phyloP scores from a whole-genome alignment of 176 grass and related monocot genomes.

The Typha latifolia region DNA sequence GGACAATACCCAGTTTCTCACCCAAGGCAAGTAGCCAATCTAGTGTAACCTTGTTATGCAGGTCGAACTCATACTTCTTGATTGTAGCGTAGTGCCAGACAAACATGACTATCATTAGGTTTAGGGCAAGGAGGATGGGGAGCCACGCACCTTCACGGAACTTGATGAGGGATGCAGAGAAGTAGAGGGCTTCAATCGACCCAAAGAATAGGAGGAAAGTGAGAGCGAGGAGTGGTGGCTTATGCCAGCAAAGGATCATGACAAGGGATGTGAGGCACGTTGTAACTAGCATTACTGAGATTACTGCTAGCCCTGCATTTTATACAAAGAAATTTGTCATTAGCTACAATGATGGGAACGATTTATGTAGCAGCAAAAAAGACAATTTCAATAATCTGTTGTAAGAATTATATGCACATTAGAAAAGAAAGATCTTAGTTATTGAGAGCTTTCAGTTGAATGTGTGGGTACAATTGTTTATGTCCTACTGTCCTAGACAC shows the following conservation, averaged over 20 bases:
- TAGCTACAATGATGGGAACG: background rate
- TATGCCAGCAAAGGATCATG: slow-evolving; percentile 88
- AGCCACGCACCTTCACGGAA: slow-evolving; percentile 96
- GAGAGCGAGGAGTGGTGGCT: slow-evolving; percentile 59
- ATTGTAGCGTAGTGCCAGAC: slow-evolving; percentile 90
- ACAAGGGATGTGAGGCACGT: slow-evolving; percentile 84
- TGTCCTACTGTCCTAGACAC: too few relatives aligned
- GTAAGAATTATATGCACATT: background rate
- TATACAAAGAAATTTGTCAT: background rate
- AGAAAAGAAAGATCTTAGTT: background rate
- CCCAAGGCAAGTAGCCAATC: slow-evolving; percentile 95
- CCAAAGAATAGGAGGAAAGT: slow-evolving; percentile 80
- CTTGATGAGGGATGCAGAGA: slow-evolving; percentile 96
- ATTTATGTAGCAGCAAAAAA: background rate
- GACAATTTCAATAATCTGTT: background rate
- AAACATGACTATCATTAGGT: slow-evolving; percentile 79
- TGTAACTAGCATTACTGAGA: slow-evolving; percentile 96
- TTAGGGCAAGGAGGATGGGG: slow-evolving; percentile 69
- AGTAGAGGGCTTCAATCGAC: slow-evolving; percentile 76
- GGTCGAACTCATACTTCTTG: slow-evolving; percentile 92
- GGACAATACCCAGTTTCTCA: slow-evolving; percentile 85
- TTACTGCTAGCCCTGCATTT: slow-evolving; percentile 75
- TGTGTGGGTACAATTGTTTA: background rate
- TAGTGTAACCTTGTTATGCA: slow-evolving; percentile 89
- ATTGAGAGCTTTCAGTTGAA: background rate